Evolutionary conservation across 768 basidiomycete species (phyloP), one percentile per base, ranked within the genome.

Genomic region (Boletus eberwhitei): DNA sequence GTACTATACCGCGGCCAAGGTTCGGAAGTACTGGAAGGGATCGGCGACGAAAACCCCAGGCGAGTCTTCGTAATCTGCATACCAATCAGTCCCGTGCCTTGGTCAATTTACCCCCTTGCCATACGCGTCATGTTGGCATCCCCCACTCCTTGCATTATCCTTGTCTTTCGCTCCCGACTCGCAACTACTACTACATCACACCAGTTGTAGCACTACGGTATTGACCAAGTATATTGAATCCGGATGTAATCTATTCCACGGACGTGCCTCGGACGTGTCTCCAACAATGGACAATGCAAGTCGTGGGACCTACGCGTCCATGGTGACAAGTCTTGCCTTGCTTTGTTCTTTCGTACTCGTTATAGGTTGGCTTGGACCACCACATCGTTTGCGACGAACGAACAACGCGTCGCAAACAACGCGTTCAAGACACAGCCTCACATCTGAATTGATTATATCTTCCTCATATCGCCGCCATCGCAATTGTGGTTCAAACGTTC

Each of bases 21-120:
- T 95, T 19, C 71, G 80, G 36, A 98, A 98, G 72, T 97, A 93
- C 88, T 89, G 89, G 83, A 70, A 68, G 49, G 72, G 75, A 19
- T 52, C 61, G 34, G 52, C 16, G 50, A 39, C 35, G 48, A 22
- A 32, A 4, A n/a, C 22, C 2, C 8, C 32, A 8, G 29, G 36
- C 14, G 37, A 13, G 34, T 57, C 62, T 21, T 58, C 36, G 16
- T 59, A 42, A 39, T 51, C 53, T 45, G 37, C 24, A 41, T 53
- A 22, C 21, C 29, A n/a, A 17, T 2, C 13, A 6, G 16, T 16
- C 26, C 8, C 17, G 8, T 35, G 40, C 37, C 43, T 46, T 26
- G 38, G 48, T 31, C 31, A 31, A 26, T 50, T 51, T 48, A 26
- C 34, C 31, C 48, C 42, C 29, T 11, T 34, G 31, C 42, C 48